phyloP scores from a whole-genome alignment of 169 alveolate genomes.

The Blepharisma undulans region DNA sequence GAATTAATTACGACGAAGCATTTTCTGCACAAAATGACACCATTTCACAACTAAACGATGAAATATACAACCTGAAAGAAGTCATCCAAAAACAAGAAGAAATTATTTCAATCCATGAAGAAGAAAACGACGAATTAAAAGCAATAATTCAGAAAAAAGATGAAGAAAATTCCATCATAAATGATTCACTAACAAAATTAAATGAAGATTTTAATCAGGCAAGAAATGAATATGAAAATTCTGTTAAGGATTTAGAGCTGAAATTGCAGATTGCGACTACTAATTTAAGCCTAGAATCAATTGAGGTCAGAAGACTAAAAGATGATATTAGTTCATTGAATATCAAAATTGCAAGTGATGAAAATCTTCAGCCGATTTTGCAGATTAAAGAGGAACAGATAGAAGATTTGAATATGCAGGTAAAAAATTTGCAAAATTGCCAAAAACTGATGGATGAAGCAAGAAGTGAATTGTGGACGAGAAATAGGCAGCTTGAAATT shows the following conservation, averaged over 20 bases:
- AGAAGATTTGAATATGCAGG: neutral
- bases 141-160: neutral
- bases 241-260: neutral
- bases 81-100: neutral
- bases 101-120: neutral
- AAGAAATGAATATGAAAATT: neutral
- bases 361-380: neutral
- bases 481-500: neutral
- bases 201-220: neutral
- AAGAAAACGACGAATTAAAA: neutral
- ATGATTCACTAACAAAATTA: neutral
- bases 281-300: neutral
- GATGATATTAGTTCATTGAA: neutral
- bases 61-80: neutral
- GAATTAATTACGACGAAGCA: neutral
- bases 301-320: neutral
- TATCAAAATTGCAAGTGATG: neutral
- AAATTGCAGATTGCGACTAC: neutral
- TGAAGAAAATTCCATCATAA: neutral
- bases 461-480: neutral
- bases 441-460: neutral
- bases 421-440: neutral
- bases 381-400: neutral
- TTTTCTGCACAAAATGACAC: neutral
- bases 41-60: neutral